Evolutionary conservation across 352 stramenopile species (phyloP), one percentile per base, ranked within the genome.

Genomic region (Globisporangium middletonii): DNA sequence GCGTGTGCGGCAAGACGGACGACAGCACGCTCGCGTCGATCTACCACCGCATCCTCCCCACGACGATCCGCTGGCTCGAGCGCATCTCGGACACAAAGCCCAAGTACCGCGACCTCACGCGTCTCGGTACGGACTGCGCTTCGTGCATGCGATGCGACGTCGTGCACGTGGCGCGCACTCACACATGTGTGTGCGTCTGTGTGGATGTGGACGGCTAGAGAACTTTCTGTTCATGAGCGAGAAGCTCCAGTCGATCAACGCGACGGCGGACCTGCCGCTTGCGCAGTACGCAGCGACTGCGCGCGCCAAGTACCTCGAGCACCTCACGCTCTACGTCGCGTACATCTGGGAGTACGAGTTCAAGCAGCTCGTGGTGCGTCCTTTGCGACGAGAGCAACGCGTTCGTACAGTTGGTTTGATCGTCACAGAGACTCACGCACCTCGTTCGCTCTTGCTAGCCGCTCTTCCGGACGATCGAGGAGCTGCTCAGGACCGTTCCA

Each of bases 271-370:
- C 13, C 50, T 82, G 15, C 77, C 77, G 6, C 62, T 89, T 0
- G 70, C 50, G 3, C 79, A 83, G 50, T 89, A 83, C 54, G 77
- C 75, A 2, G 65, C 48, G 15, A 65, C 82, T 48, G 68, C 77
- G 1, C 64, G 73, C 41, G 59, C 62, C 6, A 71, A 73, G 37
- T 84, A 79, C 56, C 45, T 62, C 5, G 60, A 83, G 30, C 83
- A 74, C 37, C 53, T 77, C 12, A 60, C 75, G 43, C 58, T 59
- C 16, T 89, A 89, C 55, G 60, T 87, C 19, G 63, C 62, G 26
- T 89, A 71, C 35, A 79, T 89, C 26, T 89, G 79, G 79, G 63
- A 74, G 23, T 87, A 86, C 58, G 79, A 86, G 23, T 83, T 88
- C 58, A 84, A 88, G 51, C 66, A 75, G 47, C 60, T 89, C 3